Evolutionary conservation across 2,329 filamentous ascomycete genomes (phyloP), one percentile per base, ranked within the genome.

Genomic region (Colletotrichum gigasporum): DNA sequence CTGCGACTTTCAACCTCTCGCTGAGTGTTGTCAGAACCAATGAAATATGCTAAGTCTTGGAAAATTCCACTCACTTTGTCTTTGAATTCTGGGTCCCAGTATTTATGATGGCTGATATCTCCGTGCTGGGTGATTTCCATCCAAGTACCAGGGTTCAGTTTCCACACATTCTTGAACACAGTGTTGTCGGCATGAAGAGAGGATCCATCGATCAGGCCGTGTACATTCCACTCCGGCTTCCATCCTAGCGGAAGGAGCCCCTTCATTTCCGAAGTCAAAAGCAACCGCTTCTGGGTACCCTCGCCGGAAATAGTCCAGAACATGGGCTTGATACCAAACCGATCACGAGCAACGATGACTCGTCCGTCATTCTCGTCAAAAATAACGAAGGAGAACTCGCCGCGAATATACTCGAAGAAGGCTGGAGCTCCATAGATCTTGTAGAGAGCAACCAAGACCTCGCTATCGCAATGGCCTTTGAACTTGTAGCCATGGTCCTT

Each of bases 241-340:
- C 83, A 83, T 0, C 83, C 82, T 53, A 85, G 69, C 0, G 83
- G 72, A 47, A 83, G 67, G 69, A 87, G 85, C 0, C 80, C 83
- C 68, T 88, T 88, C 63, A 80, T 79, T 69, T 88, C 85, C 0
- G 84, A 76, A 5, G 83, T 83, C 0, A 87, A 71, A 6, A 86
- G 70, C 2, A 88, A 51, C 53, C 74, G 72, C 3, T 73, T 75
- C 4, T 39, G 24, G 11, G 22, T 12, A 18, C 16, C 42, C 2
- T 51, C 12, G 8, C 42, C 56, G 2, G 35, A 5, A 6, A 52
- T 47, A 0, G 83, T 86, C 74, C 80, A 87, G 63, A 84, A 83
- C n/a, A 88, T 75, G 2, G 85, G 84, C 69, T 88, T 87, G 69
- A 88, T 83, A 3, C 85, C 85, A 69, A 82, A 87, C 0, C 85